These are phyloP conservation scores for Erodium maritimum DNA, from an alignment of 345 rosid genomes.

Conservation along the genomic window DNA sequence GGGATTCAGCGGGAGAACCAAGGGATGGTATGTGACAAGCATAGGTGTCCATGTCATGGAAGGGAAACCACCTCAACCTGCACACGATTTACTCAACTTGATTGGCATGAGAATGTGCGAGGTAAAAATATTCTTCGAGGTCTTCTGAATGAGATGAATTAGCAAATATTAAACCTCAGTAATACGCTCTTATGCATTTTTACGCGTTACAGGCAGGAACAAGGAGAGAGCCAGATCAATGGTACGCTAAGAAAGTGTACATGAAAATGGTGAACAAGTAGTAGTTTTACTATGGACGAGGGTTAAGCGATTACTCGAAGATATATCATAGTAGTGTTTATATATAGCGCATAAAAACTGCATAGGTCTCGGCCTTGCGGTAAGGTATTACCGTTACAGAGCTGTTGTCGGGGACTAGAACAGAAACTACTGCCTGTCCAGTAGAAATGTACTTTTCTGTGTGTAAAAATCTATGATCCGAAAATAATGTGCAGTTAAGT, in stretches of 20 bases:
- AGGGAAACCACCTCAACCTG: neutral
- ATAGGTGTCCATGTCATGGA: slow-evolving; percentile 18
- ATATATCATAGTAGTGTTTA: neutral
- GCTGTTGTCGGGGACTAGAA: too few species aligned
- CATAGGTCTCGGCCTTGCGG: too few species aligned
- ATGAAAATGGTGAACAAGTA: neutral
- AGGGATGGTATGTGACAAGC: slow-evolving; percentile 13
- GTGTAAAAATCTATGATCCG: too few species aligned
- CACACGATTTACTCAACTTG: too few species aligned
- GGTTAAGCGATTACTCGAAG: neutral
- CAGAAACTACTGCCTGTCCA: too few species aligned
- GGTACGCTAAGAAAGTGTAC: neutral
- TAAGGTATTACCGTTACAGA: too few species aligned
- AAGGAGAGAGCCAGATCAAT: neutral
- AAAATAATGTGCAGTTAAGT: too few species aligned
- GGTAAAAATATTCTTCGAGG: neutral
- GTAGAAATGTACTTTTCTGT: too few species aligned
- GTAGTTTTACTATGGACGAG: too few species aligned
- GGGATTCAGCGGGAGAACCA: slow-evolving; percentile 18
- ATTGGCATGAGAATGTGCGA: neutral
- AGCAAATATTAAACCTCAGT: too few species aligned
- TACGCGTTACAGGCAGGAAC: neutral
- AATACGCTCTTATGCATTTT: too few species aligned
- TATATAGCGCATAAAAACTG: neutral
- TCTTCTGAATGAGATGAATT: too few species aligned